phyloP scores from a whole-genome alignment of 1,284 basidiomycete species.

The Athelia sp. region DNA sequence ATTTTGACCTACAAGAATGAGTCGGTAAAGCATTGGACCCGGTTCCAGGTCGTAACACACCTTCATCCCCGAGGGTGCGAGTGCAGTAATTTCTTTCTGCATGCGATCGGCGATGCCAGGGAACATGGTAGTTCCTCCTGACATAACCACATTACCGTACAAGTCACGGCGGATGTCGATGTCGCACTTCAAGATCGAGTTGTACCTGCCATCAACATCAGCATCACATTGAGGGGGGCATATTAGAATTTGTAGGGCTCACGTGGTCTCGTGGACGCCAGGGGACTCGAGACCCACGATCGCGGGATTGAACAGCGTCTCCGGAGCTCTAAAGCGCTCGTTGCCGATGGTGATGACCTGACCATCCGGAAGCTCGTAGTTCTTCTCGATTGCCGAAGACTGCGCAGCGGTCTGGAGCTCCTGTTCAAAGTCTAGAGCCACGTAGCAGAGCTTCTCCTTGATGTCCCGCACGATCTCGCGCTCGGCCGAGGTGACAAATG shows the following conservation, averaged over 20 bases:
- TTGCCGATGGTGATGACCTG: constrained; percentile 97
- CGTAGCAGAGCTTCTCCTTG: constrained; percentile 89
- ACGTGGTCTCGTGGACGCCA: constrained; percentile 96
- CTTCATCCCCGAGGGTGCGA: constrained; percentile 87
- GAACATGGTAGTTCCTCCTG: constrained; percentile 97
- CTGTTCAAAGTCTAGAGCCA: constrained; percentile 83
- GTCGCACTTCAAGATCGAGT: constrained; percentile 82
- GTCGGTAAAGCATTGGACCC: not conserved
- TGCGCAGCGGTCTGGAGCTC: constrained; percentile 79
- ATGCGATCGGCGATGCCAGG: constrained; percentile 96
- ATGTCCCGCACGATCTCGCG: constrained; percentile 83
- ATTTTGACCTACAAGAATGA: constrained; percentile 76
- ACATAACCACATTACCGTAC: constrained; percentile 92
- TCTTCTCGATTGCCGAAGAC: constrained; percentile 78
- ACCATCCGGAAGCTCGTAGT: constrained; percentile 94
- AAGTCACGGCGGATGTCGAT: constrained; percentile 84
- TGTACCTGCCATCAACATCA: constrained; percentile 54
- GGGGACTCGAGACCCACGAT: constrained; percentile 90
- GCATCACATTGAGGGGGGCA: not conserved
- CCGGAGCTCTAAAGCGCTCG: constrained; percentile 96
- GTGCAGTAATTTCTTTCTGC: constrained; percentile 93
- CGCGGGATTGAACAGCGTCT: constrained; percentile 95
- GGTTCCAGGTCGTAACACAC: constrained; percentile 40
- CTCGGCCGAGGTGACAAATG: constrained; percentile 82
- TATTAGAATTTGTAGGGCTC: constrained; percentile 23